Evolutionary conservation across 148 eudicot species (phyloP), one percentile per base, ranked within the genome.

Genomic region (Chenopodium formosanum): DNA sequence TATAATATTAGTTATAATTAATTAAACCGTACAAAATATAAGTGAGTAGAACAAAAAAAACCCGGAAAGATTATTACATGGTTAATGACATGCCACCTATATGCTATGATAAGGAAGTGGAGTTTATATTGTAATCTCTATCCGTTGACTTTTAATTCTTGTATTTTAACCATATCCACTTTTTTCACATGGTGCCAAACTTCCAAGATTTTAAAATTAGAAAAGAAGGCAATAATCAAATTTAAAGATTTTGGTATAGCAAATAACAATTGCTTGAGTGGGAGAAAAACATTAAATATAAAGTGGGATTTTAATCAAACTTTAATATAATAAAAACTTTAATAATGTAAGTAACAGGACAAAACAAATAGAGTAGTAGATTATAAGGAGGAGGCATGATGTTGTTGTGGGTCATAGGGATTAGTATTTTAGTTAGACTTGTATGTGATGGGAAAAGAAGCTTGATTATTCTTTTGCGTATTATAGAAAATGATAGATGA

Each of bases 371-470:
- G 68, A 34, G 70, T 76, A 32, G 34, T 66, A 75, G 48, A 11
- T 53, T 67, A 67, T 29, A 50, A 74, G 13, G 71, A 37, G 53
- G 47, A 58, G 71, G 80, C 75, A 82, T 37, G 62, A 79, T 69
- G 72, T 32, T 82, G 80, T 60, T 82, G 68, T 76, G 56, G 76
- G 40, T 72, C 60, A 25, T 78, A 32, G 81, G 62, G 56, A 53
- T 70, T 65, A 77, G 80, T 71, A 82, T 44, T 70, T 82, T 77
- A 62, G 34, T 62, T 82, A 50, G 44, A 37, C 44, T 37, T 37
- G 44, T 37, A 37, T 47, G 23, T 17, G 32, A 58, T 22, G 16
- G 13, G 56, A 22, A 44, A 65, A 58, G 29, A 82, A 60, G 67
- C 47, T 60, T 60, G 27, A 77, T 70, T 77, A 82, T 67, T 75